phyloP scores from a whole-genome alignment of 108 stramenopile genomes.

The Cyclotella kingstonii region DNA sequence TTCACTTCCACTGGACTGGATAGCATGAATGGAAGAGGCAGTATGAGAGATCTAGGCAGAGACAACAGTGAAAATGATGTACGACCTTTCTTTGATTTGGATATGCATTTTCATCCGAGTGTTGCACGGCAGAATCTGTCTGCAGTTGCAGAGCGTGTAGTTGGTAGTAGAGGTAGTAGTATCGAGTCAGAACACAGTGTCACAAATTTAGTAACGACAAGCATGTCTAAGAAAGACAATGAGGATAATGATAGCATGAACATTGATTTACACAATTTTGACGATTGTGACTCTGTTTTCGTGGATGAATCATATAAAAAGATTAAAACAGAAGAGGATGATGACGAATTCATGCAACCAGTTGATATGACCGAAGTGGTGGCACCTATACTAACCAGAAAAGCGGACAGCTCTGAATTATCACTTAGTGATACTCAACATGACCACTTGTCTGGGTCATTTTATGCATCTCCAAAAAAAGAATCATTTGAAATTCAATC shows the following conservation, averaged over 20 bases:
- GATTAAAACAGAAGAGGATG: conserved; percentile 7
- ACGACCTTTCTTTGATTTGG: conserved; percentile 31
- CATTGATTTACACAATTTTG: too few species aligned
- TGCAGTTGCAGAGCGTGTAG: conserved; percentile 3
- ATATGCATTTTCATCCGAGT: conserved; percentile 41
- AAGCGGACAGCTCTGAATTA: not conserved
- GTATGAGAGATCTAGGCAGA: conserved; percentile 18
- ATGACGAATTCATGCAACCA: not conserved
- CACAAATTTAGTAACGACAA: too few species aligned
- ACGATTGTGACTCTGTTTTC: not conserved
- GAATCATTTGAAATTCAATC: not conserved
- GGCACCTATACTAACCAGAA: not conserved
- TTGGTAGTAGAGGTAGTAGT: not conserved
- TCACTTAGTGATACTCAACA: conserved; percentile 8
- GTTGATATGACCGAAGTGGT: conserved; percentile 6
- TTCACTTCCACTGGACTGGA: conserved; percentile 13
- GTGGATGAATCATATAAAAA: conserved; percentile 1
- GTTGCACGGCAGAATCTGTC: conserved; percentile 5
- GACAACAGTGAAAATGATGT: too few species aligned
- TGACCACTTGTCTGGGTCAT: conserved; percentile 6
- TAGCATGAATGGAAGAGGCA: conserved; percentile 5
- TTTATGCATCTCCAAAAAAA: conserved; percentile 14
- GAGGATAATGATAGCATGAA: conserved; percentile 1
- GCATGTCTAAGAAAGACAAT: conserved; percentile 1
- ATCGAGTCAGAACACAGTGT: too few species aligned